These are phyloP conservation scores for Basidiobolus meristosporus DNA, from an alignment of 371 early-diverging fungal genomes.

Conservation along the genomic window DNA sequence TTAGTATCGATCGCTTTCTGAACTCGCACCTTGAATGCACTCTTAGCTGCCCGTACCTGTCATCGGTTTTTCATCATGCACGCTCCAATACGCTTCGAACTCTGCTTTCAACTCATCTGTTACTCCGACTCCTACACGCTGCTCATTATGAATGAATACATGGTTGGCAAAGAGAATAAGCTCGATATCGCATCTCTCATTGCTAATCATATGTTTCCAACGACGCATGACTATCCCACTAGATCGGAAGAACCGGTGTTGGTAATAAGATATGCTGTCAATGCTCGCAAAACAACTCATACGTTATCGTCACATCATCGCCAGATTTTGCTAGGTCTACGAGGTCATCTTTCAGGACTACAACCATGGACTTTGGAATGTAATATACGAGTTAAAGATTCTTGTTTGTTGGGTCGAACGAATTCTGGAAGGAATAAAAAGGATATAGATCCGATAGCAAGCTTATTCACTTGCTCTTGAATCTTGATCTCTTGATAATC, in stretches of 20 bases:
- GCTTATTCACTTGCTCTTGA: conserved; percentile 41
- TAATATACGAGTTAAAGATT: neutral
- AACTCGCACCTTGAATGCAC: too few species aligned
- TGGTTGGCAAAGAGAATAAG: conserved; percentile 32
- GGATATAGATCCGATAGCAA: conserved; percentile 29
- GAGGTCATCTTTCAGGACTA: conserved; percentile 39
- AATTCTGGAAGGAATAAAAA: neutral
- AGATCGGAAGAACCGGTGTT: neutral
- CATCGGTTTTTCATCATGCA: conserved; percentile 7
- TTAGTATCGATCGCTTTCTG: too few species aligned
- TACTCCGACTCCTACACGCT: conserved; percentile 11
- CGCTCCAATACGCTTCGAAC: conserved; percentile 30
- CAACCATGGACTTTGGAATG: conserved; percentile 36
- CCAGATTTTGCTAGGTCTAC: conserved; percentile 46
- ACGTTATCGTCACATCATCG: conserved; percentile 36
- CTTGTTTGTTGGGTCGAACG: too few species aligned
- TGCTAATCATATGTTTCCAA: conserved; percentile 15
- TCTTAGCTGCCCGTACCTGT: conserved; percentile 38
- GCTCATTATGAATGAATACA: conserved; percentile 25
- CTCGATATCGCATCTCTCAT: conserved; percentile 33
- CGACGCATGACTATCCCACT: conserved; percentile 25
- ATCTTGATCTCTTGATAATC: conserved; percentile 53
- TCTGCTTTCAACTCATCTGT: conserved; percentile 21
- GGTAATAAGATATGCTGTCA: neutral
- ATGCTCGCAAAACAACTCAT: too few species aligned